A percentile compares a stretch with the other conserved stretches of the same genome.
These are phyloP conservation scores for Botrytis hyacinthi DNA, from an alignment of 2,329 filamentous ascomycete genomes.

Conservation along the genomic window DNA sequence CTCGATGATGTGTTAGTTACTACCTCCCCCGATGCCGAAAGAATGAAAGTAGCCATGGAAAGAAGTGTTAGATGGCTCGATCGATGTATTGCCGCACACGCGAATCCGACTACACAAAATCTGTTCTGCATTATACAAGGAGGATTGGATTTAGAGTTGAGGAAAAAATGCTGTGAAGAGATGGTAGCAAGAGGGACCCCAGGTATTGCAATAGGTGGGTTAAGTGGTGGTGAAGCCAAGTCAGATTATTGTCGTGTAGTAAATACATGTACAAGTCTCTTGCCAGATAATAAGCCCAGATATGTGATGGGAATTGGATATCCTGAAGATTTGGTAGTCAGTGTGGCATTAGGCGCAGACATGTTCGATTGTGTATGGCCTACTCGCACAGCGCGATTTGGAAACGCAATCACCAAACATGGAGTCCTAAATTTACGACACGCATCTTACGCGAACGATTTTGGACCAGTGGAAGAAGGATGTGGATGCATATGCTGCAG, in stretches of 20 bases:
- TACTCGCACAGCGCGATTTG: conserved; percentile 91
- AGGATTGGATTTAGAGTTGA: conserved; percentile 83
- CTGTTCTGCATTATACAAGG: conserved; percentile 99
- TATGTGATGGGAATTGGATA: conserved; percentile 99
- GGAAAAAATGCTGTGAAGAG: conserved; percentile 75
- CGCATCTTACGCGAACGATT: conserved; percentile 73
- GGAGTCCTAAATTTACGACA: conserved; percentile 86
- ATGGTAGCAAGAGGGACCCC: conserved; percentile 93
- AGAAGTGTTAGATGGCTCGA: conserved; percentile 95
- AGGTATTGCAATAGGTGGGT: conserved; percentile 91
- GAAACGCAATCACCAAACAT: conserved; percentile 80
- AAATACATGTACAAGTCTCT: conserved; percentile 74
- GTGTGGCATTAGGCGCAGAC: conserved; percentile 88
- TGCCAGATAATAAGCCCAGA: conserved; percentile 90
- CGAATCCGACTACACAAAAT: conserved; percentile 79
- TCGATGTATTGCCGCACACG: conserved; percentile 87
- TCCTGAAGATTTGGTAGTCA: conserved; percentile 92
- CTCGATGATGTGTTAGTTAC: conserved; percentile 97
- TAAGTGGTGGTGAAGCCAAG: conserved; percentile 95
- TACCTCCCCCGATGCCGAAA: conserved; percentile 81
- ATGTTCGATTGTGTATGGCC: conserved; percentile 99
- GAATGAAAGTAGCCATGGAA: conserved; percentile 94
- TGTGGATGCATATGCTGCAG: conserved; percentile 81
- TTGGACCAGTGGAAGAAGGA: conserved; percentile 76
- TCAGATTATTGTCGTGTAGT: conserved; percentile 89